Percentiles rank a stretch among this genome's conserved stretches.
Evolutionary conservation across 306 rosid species (phyloP).

Genomic region (Purshia tridentata): DNA sequence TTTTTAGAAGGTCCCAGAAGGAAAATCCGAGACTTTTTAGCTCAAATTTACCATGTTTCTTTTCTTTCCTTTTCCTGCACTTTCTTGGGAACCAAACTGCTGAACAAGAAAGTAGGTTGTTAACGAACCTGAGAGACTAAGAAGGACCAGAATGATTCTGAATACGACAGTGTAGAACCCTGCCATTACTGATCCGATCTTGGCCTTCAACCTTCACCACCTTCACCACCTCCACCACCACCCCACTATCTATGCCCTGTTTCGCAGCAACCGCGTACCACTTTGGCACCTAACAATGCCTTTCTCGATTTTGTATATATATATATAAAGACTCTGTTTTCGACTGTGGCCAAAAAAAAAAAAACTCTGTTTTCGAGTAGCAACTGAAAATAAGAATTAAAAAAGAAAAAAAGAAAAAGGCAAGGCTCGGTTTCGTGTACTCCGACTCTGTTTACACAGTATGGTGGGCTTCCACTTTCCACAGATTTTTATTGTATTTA

Average conservation of each 20-base stretch:
- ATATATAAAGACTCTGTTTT: neutral
- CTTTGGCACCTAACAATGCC: slow-evolving; percentile 17
- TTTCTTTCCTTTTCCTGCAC: neutral
- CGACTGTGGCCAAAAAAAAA: too few species aligned
- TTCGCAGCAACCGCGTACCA: neutral
- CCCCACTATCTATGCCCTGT: neutral
- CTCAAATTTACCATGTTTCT: neutral
- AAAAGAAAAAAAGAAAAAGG: neutral
- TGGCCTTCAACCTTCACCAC: slow-evolving; percentile 16
- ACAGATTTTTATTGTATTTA: neutral
- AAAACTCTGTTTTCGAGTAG: too few species aligned
- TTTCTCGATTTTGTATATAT: neutral
- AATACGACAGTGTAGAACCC: slow-evolving; percentile 31
- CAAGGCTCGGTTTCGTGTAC: neutral
- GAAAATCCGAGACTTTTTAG: neutral
- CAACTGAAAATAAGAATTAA: too few species aligned
- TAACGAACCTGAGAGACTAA: slow-evolving; percentile 52
- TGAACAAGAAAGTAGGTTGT: slow-evolving; percentile 16
- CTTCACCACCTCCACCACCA: slow-evolving; percentile 1
- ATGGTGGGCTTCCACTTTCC: neutral
- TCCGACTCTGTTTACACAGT: neutral
- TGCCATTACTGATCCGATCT: slow-evolving; percentile 41
- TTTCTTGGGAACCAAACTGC: slow-evolving; percentile 24
- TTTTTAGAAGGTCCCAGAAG: slow-evolving; percentile 12
- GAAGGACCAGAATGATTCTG: slow-evolving; percentile 42